A percentile compares a stretch with the other conserved stretches of the same genome.
Evolutionary conservation across 345 rosid species (phyloP).

Genomic region (Raphanus sativus): DNA sequence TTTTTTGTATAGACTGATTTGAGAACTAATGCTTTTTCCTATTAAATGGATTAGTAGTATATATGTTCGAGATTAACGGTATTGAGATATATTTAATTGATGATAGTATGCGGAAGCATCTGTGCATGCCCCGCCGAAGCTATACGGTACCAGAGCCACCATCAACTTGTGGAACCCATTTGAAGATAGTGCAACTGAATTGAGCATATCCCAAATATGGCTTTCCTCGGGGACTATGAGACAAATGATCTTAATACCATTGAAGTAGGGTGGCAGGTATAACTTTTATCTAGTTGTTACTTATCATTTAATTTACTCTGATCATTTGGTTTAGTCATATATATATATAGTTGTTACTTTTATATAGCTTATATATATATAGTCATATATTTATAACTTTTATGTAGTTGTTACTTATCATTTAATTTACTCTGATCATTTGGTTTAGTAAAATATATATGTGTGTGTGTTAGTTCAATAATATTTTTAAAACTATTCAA

Average conservation of each 20-base stretch:
- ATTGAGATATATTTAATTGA: not conserved
- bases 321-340: too few species aligned
- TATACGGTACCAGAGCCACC: not conserved
- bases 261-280: slow-evolving; percentile 5
- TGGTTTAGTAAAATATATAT: not conserved
- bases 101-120: not conserved
- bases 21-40: too few species aligned
- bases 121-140: not conserved
- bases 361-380: too few species aligned
- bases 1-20: not conserved
- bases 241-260: not conserved
- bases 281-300: not conserved
- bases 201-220: not conserved
- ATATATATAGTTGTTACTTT: too few species aligned
- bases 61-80: not conserved
- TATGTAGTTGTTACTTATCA: not conserved
- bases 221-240: not conserved
- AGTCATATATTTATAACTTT: too few species aligned
- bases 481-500: not conserved
- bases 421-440: too few species aligned
- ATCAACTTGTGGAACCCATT: not conserved
- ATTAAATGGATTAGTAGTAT: not conserved
- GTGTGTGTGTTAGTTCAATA: not conserved
- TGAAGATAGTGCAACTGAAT: not conserved
- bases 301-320: not conserved